Conservation (phyloP, 116 monocot genomes). For the Posidonia oceanica region DNA sequence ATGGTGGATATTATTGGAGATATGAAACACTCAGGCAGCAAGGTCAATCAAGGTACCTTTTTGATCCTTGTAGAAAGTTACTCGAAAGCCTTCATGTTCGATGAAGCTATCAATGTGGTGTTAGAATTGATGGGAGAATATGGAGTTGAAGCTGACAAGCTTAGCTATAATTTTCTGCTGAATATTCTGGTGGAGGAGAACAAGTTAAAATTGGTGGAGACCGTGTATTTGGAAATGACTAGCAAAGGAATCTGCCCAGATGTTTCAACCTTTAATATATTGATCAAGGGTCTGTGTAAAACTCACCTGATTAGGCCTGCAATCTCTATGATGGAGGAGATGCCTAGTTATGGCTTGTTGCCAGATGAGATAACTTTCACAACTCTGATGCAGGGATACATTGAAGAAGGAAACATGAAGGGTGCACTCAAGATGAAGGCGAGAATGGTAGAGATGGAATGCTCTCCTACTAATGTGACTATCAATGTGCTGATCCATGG, state of each 20-base stretch:
- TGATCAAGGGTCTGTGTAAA: constrained; percentile 82
- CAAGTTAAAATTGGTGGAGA: constrained; percentile 68
- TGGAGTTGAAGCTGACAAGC: constrained; percentile 33
- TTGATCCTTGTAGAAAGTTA: constrained; percentile 44
- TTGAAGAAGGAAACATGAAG: constrained; percentile 67
- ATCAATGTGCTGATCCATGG: constrained; percentile 65
- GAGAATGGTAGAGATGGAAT: constrained; percentile 55
- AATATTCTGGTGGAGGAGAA: constrained; percentile 63
- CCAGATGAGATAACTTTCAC: constrained; percentile 89
- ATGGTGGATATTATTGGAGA: constrained; percentile 38
- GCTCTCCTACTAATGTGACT: constrained; percentile 46
- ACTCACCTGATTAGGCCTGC: constrained; percentile 63
- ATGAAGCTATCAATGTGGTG: constrained; percentile 55
- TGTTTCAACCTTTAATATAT: constrained; percentile 68
- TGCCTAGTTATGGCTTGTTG: constrained; percentile 38
- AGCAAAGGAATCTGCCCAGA: constrained; percentile 43
- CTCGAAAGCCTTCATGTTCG: constrained; percentile 24
- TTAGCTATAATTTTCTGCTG: constrained; percentile 52
- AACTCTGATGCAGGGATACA: constrained; percentile 73
- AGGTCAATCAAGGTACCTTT: constrained; percentile 35
- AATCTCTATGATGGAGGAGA: constrained; percentile 66
- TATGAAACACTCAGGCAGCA: constrained; percentile 38
- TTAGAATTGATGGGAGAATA: constrained; percentile 43
- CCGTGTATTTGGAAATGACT: constrained; percentile 56
- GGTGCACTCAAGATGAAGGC: constrained; percentile 48